Base-by-base conservation (phyloP, 179 eudicot species). In the Spergularia azorica region DNA sequence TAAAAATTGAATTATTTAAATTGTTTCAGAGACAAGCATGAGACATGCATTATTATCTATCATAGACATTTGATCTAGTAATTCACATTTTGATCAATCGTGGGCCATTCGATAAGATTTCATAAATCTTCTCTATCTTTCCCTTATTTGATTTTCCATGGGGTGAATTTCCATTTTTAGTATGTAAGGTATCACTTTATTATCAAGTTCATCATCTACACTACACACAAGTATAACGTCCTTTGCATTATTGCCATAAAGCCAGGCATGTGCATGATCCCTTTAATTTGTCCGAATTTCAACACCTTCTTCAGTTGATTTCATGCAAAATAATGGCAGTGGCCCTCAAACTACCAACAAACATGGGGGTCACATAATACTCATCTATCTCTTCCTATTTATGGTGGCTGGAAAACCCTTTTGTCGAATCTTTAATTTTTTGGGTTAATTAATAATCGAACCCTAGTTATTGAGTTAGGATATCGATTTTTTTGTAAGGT, bases 221-320 rank as follows among this genome's bases (percentile, higher is more conserved):
- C 70, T 54, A 15, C 68, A 67, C 16, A 65, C 41, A 73, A 18
- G 48, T 21, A 63, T 74, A 71, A 32, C 58, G 58, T 71, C 63
- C 63, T 71, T 58, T 72, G 77, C 71, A 80, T 80, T 48, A 80
- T 76, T 80, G 80, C 51, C 41, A 67, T 26, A 76, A 76, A 66
- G 63, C 52, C 61, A 66, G 77, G 52, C 80, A 76, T 80, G 69
- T 80, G 72, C 75, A 63, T 36, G 36, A 63, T 70, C 52, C 41
- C 5, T 17, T 4, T 9, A 17, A 39, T 5, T 71, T 16, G 62
- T 54, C 52, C 15, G 9, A 17, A 26, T 51, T 63, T 77, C 52
- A n/a, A 38, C 61, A 48, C 71, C 41, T 16, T 32, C 14, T 14
- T 50, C 18, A 12, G 0, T 6, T 20, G 56, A 56, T 74, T 74